Evolutionary conservation across 2,329 filamentous ascomycete species (phyloP), one percentile per base, ranked within the genome.

Genomic region (Scytalidium sp.): DNA sequence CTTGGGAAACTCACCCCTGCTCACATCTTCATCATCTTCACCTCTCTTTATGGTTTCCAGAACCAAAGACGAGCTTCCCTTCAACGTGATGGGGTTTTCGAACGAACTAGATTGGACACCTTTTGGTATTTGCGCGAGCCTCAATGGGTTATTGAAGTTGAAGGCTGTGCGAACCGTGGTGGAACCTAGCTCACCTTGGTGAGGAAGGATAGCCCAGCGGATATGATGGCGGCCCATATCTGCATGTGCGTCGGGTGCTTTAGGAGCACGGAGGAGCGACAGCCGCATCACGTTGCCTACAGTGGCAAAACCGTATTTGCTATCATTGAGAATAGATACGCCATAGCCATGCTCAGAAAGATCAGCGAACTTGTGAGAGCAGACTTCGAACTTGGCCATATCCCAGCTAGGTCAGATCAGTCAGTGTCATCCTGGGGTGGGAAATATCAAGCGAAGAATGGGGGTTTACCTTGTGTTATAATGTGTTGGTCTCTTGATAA

Each of bases 361-460:
- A 68, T 97, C 92, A 10, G 92, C 92, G 75, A 90, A 97, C 66
- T 92, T 93, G 74, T 97, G 92, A 67, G 88, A 93, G 76, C 91
- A 96, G 46, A 97, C 92, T 73, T 97, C 92, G 61, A 97, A 97
- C 64, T 96, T 96, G 63, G 92, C 92, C 91, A 96, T 96, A 64
- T 96, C 91, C 91, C 91, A 96, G 58, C 82, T 79, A 50, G 2
- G 43, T 19, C 11, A 45, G 21, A 53, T 70, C 51, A 70, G 61
- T 55, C 44, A 27, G 44, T 25, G 45, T 48, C 39, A 45, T 43
- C 51, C 46, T 8, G 10, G 32, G 3, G 19, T 6, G 25, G 13
- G 44, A 39, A 42, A 48, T 9, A n/a, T 3, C 9, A n/a, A 25
- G 11, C 66, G n/a, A n/a, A n/a, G n/a, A n/a, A n/a, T n/a, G n/a